Percentiles rank a stretch among this genome's conserved stretches.
phyloP scores from a whole-genome alignment of 2,329 filamentous ascomycete species.

The Aspergillus chevalieri region DNA sequence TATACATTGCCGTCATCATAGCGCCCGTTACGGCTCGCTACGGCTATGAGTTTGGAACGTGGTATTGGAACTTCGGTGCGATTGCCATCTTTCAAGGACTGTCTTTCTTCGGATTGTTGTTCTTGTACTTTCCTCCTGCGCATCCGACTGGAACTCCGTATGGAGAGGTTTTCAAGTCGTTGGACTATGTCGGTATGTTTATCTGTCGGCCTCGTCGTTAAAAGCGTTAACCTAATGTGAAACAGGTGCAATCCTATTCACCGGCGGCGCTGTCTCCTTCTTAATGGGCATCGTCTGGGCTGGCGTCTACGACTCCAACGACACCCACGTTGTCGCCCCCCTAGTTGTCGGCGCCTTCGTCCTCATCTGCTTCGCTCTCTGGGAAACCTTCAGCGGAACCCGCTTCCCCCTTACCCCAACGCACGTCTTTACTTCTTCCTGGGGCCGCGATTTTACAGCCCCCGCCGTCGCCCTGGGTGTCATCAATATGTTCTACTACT shows the following conservation, averaged over 20 bases:
- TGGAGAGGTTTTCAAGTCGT: constrained; percentile 28
- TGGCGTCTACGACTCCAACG: constrained; percentile 28
- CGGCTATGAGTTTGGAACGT: constrained; percentile 20
- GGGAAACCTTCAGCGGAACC: constrained; percentile 33
- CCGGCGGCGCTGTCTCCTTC: constrained; percentile 30
- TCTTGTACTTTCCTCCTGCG: constrained; percentile 37
- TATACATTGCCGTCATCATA: constrained; percentile 43
- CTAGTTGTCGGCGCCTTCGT: constrained; percentile 31
- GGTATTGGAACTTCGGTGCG: constrained; percentile 44
- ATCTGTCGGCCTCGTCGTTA: neutral
- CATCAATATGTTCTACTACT: constrained; percentile 50
- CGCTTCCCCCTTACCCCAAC: constrained; percentile 41
- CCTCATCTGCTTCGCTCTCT: constrained; percentile 33
- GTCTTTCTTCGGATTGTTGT: constrained; percentile 39
- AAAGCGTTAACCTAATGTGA: too few species aligned
- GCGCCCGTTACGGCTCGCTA: constrained; percentile 43
- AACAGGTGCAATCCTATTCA: constrained; percentile 29
- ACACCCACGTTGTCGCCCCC: constrained; percentile 33
- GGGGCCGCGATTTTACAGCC: constrained; percentile 44
- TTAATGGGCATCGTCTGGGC: constrained; percentile 39
- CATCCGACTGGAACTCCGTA: constrained; percentile 34
- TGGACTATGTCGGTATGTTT: constrained; percentile 33
- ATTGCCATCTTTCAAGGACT: constrained; percentile 40
- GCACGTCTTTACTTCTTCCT: constrained; percentile 40
- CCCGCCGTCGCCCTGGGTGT: constrained; percentile 42